These are phyloP conservation scores for Panaeolus cyanescens DNA, from an alignment of 768 basidiomycete species.

Conservation along the genomic window DNA sequence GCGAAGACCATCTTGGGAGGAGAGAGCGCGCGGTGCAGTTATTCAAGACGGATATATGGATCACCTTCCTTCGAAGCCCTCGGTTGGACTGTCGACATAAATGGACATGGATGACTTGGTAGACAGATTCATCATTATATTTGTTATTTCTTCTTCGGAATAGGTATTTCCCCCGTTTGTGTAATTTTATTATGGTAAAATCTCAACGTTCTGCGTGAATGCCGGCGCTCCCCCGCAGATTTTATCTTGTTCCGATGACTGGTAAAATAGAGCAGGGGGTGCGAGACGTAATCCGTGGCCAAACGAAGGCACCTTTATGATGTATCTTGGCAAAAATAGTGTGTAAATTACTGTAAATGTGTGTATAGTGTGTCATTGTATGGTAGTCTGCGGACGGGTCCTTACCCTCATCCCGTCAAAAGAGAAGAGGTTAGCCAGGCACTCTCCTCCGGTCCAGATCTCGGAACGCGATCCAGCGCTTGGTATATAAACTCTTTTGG, in stretches of 20 bases:
- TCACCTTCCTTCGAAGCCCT: conserved; percentile 2
- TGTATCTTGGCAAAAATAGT: conserved; percentile 3
- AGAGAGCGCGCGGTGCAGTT: neutral
- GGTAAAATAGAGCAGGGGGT: neutral
- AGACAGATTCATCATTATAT: neutral
- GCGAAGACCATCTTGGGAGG: conserved; percentile 1
- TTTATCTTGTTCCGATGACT: neutral
- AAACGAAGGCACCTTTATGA: conserved; percentile 1
- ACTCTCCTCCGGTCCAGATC: conserved; percentile 28
- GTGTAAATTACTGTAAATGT: conserved; percentile 1
- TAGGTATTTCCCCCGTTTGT: neutral
- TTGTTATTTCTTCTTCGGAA: conserved; percentile 2
- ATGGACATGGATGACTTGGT: neutral
- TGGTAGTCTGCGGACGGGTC: conserved; percentile 12
- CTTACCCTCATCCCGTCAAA: conserved; percentile 13
- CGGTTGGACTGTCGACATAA: neutral
- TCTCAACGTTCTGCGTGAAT: neutral
- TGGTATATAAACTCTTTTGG: conserved; percentile 25
- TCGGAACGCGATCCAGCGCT: conserved; percentile 14
- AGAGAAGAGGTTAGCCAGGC: conserved; percentile 23
- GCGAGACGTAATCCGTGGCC: neutral
- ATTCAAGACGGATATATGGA: neutral
- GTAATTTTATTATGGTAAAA: neutral
- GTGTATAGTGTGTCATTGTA: neutral
- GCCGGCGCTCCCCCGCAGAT: neutral